Conservation (phyloP, 1,284 basidiomycete genomes). For the Tylopilus sp. region DNA sequence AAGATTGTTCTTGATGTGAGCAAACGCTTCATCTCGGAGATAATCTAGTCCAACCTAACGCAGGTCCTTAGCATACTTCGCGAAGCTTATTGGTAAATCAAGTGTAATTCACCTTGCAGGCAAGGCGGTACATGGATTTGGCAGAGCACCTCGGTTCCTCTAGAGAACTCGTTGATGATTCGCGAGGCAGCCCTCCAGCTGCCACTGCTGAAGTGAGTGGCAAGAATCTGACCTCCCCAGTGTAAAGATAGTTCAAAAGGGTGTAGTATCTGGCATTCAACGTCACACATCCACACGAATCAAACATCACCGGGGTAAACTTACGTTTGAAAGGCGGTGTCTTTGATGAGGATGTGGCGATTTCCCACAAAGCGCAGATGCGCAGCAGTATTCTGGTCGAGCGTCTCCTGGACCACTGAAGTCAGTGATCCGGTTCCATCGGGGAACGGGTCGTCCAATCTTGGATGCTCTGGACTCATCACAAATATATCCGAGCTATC, state of each 20-base stretch:
- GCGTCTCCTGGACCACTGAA: background rate
- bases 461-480: constrained; percentile 28
- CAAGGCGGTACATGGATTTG: constrained; percentile 45
- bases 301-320: background rate
- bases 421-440: constrained; percentile 1
- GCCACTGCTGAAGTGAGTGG: constrained; percentile 33
- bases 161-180: background rate
- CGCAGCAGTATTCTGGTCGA: background rate
- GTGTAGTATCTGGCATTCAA: constrained; percentile 35
- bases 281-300: background rate
- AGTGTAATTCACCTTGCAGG: constrained; percentile 31
- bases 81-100: no score
- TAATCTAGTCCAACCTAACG: constrained; percentile 31
- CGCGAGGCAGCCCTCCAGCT: background rate
- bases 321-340: constrained; percentile 44
- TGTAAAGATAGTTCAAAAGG: constrained; percentile 42
- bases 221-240: constrained; percentile 30
- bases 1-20: constrained; percentile 28
- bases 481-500: constrained; percentile 34
- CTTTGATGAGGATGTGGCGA: constrained; percentile 37
- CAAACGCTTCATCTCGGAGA: constrained; percentile 34
- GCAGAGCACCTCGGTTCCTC: constrained; percentile 37
- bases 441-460: background rate
- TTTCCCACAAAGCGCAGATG: constrained; percentile 2
- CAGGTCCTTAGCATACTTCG: background rate